phyloP scores from a whole-genome alignment of 2,329 filamentous ascomycete genomes.

The Fusarium sp. region DNA sequence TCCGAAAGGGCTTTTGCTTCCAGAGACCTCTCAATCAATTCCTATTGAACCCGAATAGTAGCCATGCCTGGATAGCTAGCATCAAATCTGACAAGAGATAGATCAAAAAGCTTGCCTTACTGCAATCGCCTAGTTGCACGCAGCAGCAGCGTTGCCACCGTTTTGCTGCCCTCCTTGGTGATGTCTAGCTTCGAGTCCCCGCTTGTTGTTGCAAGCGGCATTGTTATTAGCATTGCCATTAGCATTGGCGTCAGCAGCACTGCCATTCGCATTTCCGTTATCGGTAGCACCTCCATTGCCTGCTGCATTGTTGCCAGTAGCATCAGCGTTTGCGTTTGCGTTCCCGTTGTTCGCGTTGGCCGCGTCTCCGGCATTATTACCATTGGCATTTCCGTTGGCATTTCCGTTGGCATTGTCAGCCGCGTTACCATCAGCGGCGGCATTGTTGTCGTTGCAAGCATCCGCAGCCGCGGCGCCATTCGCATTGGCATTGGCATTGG shows the following conservation, averaged over 20 bases:
- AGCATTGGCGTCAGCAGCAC: neutral
- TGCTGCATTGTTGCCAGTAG: no score
- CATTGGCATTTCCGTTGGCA: neutral
- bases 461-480: neutral
- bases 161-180: neutral
- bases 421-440: neutral
- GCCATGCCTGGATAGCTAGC: neutral
- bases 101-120: neutral
- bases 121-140: slow-evolving; percentile 13
- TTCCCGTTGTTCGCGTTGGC: no score
- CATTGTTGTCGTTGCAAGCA: neutral
- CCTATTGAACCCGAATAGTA: no score
- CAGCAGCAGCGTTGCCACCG: neutral
- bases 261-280: neutral
- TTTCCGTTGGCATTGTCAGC: neutral
- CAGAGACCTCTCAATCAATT: no score
- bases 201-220: slow-evolving; percentile 1
- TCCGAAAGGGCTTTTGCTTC: no score
- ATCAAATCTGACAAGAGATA: neutral
- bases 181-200: slow-evolving; percentile 1
- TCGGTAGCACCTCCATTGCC: no score
- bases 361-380: neutral
- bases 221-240: slow-evolving; percentile 5
- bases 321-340: no score
- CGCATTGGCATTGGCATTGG: neutral